A percentile compares a stretch with the other conserved stretches of the same genome.
These are phyloP conservation scores for Blastobotrys proliferans DNA, from an alignment of 1,139 yeast genomes.

Conservation along the genomic window DNA sequence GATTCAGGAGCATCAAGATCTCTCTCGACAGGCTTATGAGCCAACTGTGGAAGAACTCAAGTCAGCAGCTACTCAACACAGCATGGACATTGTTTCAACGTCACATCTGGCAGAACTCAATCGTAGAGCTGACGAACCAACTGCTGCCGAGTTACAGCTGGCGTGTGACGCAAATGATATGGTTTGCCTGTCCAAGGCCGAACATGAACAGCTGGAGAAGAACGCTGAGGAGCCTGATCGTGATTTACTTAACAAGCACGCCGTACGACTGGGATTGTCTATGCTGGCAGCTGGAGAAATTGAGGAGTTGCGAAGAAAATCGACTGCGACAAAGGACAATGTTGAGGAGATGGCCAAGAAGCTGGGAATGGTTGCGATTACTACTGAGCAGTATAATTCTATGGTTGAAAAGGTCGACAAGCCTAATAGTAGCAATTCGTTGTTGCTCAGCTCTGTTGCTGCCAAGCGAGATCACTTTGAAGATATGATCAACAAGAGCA, in stretches of 20 bases:
- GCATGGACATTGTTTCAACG: constrained; percentile 30
- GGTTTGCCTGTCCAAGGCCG: constrained; percentile 22
- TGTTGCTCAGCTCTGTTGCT: constrained; percentile 28
- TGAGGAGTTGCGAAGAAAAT: constrained; percentile 26
- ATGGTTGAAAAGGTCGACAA: constrained; percentile 19
- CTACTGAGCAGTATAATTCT: constrained; percentile 43
- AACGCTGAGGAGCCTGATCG: constrained; percentile 28
- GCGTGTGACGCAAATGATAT: constrained; percentile 22
- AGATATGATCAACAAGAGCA: constrained; percentile 29
- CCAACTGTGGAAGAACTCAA: constrained; percentile 25
- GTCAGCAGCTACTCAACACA: constrained; percentile 21
- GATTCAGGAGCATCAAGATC: constrained; percentile 17
- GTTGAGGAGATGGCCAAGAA: constrained; percentile 47
- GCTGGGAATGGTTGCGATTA: constrained; percentile 46
- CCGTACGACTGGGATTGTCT: constrained; percentile 29
- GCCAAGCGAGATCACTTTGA: constrained; percentile 37
- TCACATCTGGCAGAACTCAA: constrained; percentile 25
- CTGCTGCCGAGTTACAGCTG: constrained; percentile 26
- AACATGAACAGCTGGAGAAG: constrained; percentile 27
- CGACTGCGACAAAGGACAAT: constrained; percentile 30
- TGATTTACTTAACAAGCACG: constrained; percentile 27
- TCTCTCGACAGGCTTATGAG: constrained; percentile 19
- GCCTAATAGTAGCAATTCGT: constrained; percentile 3
- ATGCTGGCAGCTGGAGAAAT: constrained; percentile 26
- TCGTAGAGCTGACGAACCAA: constrained; percentile 25